Conservation (phyloP, 306 rosid species). For the Arachis stenosperma region DNA sequence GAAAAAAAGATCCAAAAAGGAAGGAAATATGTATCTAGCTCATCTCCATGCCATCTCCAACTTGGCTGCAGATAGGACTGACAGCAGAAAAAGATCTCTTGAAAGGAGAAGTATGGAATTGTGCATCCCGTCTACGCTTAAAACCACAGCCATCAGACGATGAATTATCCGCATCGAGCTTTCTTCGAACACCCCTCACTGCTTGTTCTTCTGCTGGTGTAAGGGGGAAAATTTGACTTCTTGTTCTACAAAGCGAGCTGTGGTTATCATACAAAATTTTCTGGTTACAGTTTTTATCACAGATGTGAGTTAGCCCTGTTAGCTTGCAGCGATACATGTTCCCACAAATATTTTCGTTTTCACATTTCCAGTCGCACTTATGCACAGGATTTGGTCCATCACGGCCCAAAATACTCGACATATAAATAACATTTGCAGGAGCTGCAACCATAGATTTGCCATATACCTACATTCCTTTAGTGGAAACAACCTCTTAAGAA, state of each 20-base stretch:
- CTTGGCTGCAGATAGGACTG: conserved; percentile 85
- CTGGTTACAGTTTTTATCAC: conserved; percentile 97
- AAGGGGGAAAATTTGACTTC: conserved; percentile 73
- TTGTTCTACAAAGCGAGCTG: conserved; percentile 86
- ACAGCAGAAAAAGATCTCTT: conserved; percentile 81
- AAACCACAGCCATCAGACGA: conserved; percentile 59
- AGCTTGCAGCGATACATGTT: conserved; percentile 94
- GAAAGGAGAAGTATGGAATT: conserved; percentile 83
- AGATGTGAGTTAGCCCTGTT: conserved; percentile 94
- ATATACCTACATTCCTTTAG: conserved; percentile 75
- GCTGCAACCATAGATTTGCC: conserved; percentile 74
- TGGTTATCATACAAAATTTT: conserved; percentile 94
- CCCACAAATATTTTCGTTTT: conserved; percentile 90
- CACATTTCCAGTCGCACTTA: conserved; percentile 96
- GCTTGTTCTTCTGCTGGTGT: conserved; percentile 77
- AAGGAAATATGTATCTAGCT: conserved; percentile 62
- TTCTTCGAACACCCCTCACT: conserved; percentile 81
- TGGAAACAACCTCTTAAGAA: conserved; percentile 48
- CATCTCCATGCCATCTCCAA: conserved; percentile 90
- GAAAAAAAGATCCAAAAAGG: conserved; percentile 34
- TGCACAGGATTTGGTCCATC: conserved; percentile 70
- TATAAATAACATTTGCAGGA: conserved; percentile 85
- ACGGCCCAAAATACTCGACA: conserved; percentile 85
- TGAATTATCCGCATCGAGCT: conserved; percentile 69
- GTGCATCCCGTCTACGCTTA: conserved; percentile 83